Conservation (phyloP, 768 basidiomycete genomes). For the Podaxis carcinomalis region DNA sequence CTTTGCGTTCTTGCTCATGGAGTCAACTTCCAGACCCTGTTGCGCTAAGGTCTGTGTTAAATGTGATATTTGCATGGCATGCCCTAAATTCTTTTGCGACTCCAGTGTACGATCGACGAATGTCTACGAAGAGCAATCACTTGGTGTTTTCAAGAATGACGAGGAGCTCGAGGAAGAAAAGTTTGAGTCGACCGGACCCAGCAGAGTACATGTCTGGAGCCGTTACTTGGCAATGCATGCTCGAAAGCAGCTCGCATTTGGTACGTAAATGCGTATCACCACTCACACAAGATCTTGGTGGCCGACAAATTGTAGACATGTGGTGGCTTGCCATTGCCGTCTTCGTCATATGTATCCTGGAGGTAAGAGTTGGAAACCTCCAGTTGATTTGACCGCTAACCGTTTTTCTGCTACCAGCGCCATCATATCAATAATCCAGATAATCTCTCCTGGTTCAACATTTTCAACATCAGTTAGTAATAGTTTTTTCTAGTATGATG, state of each 20-base stretch:
- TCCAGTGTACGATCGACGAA: conserved; percentile 85
- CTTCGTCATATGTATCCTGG: conserved; percentile 90
- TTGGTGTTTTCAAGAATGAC: conserved; percentile 69
- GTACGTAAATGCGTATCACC: conserved; percentile 32
- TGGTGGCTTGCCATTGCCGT: conserved; percentile 91
- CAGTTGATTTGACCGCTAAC: neutral
- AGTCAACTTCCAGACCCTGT: conserved; percentile 52
- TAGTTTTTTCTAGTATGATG: conserved; percentile 1
- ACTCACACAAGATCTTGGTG: neutral
- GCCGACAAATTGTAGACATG: conserved; percentile 59
- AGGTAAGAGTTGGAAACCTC: conserved; percentile 43
- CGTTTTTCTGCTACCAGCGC: conserved; percentile 35
- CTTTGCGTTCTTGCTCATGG: neutral
- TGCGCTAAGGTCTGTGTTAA: conserved; percentile 60
- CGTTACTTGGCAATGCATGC: conserved; percentile 79
- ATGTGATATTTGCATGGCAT: neutral
- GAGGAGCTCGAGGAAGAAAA: conserved; percentile 45
- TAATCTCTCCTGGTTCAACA: conserved; percentile 71
- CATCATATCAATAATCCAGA: conserved; percentile 49
- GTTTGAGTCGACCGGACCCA: conserved; percentile 37
- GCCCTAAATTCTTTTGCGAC: neutral
- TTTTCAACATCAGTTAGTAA: conserved; percentile 69
- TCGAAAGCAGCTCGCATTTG: conserved; percentile 86
- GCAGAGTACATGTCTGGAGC: conserved; percentile 64
- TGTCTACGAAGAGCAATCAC: conserved; percentile 89